Base-by-base conservation (phyloP, 306 rosid species). In the Lathyrus aphaca region DNA sequence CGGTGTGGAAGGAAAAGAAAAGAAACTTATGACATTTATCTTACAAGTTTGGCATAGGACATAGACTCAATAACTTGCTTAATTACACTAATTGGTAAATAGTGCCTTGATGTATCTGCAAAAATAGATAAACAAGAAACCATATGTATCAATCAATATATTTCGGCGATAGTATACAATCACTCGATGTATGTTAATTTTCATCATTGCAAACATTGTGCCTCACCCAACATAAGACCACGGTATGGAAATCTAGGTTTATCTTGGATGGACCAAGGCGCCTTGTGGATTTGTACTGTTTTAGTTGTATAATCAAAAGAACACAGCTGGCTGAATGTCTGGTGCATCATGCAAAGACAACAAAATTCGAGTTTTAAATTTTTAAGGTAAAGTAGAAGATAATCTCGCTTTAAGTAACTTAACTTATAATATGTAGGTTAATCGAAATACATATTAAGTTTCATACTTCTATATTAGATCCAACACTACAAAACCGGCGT, bases 301-400 rank as follows among this genome's bases (percentile, higher is more conserved):
- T 94, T 94, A 43, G 89, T 83, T 32, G 81, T 84, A 72, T 87
- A 94, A 82, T 94, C 91, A 67, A 87, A 91, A 42, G 82, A 71
- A 66, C 97, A 94, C 79, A 94, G 61, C 75, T 94, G 99, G 74
- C 99, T 94, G 92, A 94, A 91, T 66, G 99, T 94, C 99, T 94
- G 86, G 75, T 69, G 77, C 76, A 76, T 75, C 55, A 76, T 51
- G 23, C 61, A 66, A 45, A 66, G 58, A 50, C 27, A 71, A 53
- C 37, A 71, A 70, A 19, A 55, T 42, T 60, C 53, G 64, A 76
- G 74, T 74, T 63, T 10, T 42, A 58, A 68, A 17, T 46, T 80
- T 57, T 48, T 58, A 69, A 49, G 50, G 46, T 51, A n/a, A 12
- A 19, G 32, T 19, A 48, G 54, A 44, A 60, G 14, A 68, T 45